Evolutionary conservation across 768 basidiomycete genomes (phyloP).

Genomic region (Suillus ampliporus): DNA sequence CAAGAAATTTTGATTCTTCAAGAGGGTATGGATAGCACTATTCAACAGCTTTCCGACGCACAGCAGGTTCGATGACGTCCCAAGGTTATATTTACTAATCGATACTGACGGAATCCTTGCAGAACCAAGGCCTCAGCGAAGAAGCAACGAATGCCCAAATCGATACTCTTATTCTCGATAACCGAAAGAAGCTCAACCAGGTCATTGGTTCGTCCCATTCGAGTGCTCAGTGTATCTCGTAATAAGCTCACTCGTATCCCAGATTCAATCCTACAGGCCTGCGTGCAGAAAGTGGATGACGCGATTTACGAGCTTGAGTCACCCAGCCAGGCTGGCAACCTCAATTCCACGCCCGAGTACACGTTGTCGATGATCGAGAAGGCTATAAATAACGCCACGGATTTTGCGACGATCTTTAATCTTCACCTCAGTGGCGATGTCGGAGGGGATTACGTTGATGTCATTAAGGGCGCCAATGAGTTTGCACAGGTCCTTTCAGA

Average conservation of each 20-base stretch:
- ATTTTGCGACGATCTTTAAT: slow-evolving; percentile 95
- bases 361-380: slow-evolving; percentile 99
- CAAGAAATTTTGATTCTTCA: slow-evolving; percentile 95
- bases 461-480: slow-evolving; percentile 97
- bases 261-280: slow-evolving; percentile 97
- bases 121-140: slow-evolving; percentile 86
- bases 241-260: slow-evolving; percentile 20
- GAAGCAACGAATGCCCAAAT: slow-evolving; percentile 97
- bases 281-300: slow-evolving; percentile 96
- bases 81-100: background rate
- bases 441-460: slow-evolving; percentile 95
- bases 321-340: slow-evolving; percentile 91
- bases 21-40: slow-evolving; percentile 92
- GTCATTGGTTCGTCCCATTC: slow-evolving; percentile 74
- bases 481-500: slow-evolving; percentile 93
- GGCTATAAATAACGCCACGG: slow-evolving; percentile 90
- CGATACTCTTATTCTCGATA: slow-evolving; percentile 94
- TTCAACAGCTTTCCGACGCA: slow-evolving; percentile 84
- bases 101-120: slow-evolving; percentile 14
- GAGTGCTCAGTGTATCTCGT: slow-evolving; percentile 11
- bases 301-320: slow-evolving; percentile 98
- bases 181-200: slow-evolving; percentile 96
- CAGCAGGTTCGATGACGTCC: slow-evolving; percentile 66
- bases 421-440: slow-evolving; percentile 84
- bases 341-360: slow-evolving; percentile 98